Evolutionary conservation across 2,329 filamentous ascomycete species (phyloP).

Genomic region (Monilinia aucupariae): DNA sequence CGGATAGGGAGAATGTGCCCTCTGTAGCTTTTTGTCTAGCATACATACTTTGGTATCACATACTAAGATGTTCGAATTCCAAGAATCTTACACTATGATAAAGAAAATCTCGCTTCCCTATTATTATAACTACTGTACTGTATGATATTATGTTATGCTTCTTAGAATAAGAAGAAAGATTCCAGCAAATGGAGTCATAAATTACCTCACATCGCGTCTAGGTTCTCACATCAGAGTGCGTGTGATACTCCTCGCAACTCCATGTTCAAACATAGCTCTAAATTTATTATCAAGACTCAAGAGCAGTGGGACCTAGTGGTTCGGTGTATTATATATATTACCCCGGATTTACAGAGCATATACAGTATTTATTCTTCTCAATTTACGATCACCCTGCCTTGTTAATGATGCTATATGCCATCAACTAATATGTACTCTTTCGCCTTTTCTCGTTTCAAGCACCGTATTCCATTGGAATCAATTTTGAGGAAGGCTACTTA

Average conservation of each 20-base stretch:
- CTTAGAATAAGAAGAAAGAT: background rate
- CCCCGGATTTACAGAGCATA: no score
- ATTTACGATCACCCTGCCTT: background rate
- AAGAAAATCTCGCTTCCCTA: background rate
- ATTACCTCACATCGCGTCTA: background rate
- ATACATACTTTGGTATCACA: background rate
- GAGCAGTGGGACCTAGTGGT: no score
- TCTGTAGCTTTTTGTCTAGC: no score
- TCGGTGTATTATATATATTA: no score
- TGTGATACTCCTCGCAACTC: no score
- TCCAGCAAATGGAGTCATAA: background rate
- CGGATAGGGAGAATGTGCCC: background rate
- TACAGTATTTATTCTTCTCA: background rate
- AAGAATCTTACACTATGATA: background rate
- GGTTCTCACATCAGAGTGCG: background rate
- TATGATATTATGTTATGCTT: no score
- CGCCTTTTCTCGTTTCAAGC: background rate
- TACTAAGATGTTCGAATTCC: background rate
- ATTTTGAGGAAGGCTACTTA: no score
- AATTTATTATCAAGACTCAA: no score
- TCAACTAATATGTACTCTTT: background rate
- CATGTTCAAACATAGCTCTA: background rate
- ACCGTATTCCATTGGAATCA: no score
- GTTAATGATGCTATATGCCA: background rate
- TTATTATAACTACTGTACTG: background rate